Evolutionary conservation across 2,329 filamentous ascomycete species (phyloP).

Genomic region (Zasmidium citrigriseum): DNA sequence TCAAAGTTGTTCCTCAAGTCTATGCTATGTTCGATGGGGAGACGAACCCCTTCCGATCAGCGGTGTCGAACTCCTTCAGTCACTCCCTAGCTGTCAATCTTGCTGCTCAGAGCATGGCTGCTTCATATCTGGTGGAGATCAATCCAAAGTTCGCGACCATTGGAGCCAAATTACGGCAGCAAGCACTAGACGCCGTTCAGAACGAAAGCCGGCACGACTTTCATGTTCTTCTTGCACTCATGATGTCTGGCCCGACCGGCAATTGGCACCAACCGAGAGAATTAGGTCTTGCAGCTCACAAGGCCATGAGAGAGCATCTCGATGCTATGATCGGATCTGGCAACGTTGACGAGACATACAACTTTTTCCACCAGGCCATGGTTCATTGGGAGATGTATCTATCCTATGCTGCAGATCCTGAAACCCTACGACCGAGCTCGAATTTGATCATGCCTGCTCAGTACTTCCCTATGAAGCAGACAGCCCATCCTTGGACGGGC

Average conservation of each 20-base stretch:
- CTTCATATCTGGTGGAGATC: constrained; percentile 26
- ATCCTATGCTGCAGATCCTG: constrained; percentile 42
- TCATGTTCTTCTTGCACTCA: constrained; percentile 51
- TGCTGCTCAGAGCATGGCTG: constrained; percentile 28
- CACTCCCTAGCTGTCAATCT: constrained; percentile 23
- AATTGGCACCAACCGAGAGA: constrained; percentile 61
- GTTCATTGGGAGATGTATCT: constrained; percentile 59
- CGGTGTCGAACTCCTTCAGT: constrained; percentile 20
- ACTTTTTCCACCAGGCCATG: constrained; percentile 59
- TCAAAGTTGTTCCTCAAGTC: constrained; percentile 22
- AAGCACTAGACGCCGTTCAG: constrained; percentile 25
- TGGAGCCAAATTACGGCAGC: constrained; percentile 24
- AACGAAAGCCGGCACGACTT: constrained; percentile 21
- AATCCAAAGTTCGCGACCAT: constrained; percentile 25
- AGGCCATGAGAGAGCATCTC: constrained; percentile 30
- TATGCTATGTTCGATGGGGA: constrained; percentile 23
- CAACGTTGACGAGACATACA: constrained; percentile 32
- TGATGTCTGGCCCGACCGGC: constrained; percentile 61
- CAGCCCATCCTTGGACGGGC: constrained; percentile 48
- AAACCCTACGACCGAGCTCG: constrained; percentile 49
- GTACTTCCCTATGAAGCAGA: constrained; percentile 10
- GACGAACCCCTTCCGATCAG: constrained; percentile 22
- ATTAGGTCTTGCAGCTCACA: constrained; percentile 53
- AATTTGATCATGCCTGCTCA: constrained; percentile 36
- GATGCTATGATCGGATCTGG: constrained; percentile 13